These are phyloP conservation scores for Nicotiana rustica DNA, from an alignment of 305 asterid genomes.

Conservation along the genomic window DNA sequence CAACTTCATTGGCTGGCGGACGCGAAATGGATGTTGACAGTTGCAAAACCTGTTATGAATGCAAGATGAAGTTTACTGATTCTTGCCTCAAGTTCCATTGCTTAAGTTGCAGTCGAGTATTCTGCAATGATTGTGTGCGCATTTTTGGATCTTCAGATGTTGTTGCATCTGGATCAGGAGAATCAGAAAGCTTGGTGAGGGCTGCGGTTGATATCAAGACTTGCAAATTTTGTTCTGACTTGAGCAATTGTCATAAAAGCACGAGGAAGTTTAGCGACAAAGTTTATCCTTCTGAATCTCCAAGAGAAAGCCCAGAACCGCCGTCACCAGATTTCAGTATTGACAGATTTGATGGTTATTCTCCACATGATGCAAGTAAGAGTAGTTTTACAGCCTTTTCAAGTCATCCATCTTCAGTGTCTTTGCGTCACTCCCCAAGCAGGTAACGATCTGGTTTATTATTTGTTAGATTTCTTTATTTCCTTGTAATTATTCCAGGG, in stretches of 20 bases:
- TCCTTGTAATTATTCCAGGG: slow-evolving; percentile 15
- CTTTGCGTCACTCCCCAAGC: slow-evolving; percentile 63
- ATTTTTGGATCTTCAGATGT: slow-evolving; percentile 49
- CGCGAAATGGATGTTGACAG: slow-evolving; percentile 55
- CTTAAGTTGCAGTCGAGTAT: slow-evolving; percentile 60
- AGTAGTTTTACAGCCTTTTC: slow-evolving; percentile 54
- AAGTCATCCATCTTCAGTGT: slow-evolving; percentile 56
- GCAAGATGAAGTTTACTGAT: slow-evolving; percentile 51
- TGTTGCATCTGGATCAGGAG: slow-evolving; percentile 42
- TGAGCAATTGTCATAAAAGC: slow-evolving; percentile 46
- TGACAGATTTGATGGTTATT: slow-evolving; percentile 61
- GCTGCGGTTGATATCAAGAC: slow-evolving; percentile 44
- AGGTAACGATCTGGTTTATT: slow-evolving; percentile 52
- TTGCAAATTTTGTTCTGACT: slow-evolving; percentile 66
- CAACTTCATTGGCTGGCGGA: slow-evolving; percentile 43
- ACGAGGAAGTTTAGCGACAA: slow-evolving; percentile 64
- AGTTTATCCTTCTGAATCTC: slow-evolving; percentile 83
- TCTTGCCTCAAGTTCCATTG: slow-evolving; percentile 64
- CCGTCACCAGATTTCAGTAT: slow-evolving; percentile 78
- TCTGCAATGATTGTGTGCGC: slow-evolving; percentile 67
- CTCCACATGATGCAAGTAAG: slow-evolving; percentile 56
- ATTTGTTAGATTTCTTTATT: background rate
- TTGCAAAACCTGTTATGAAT: slow-evolving; percentile 52
- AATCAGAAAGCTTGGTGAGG: slow-evolving; percentile 40
- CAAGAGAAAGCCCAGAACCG: slow-evolving; percentile 79